Base-by-base conservation (phyloP, 208 protist species). In the Crithidia sp. region DNA sequence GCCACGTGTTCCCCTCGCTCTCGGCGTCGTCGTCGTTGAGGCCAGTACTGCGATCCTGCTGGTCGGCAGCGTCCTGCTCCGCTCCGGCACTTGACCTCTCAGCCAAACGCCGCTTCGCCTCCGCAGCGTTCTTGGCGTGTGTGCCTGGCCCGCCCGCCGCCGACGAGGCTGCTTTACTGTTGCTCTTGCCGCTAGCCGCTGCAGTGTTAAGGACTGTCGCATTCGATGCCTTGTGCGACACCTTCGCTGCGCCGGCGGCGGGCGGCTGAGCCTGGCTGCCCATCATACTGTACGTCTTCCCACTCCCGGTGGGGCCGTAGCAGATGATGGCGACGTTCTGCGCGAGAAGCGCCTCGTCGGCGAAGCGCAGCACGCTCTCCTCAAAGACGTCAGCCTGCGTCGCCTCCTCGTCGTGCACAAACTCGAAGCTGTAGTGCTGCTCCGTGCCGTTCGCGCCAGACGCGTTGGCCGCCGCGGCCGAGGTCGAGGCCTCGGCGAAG, bases 201-300 rank as follows among this genome's bases (percentile, higher is more conserved):
- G 36, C 28, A 28, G 60, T 45, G 6, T 19, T 28, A 37, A 14
- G 16, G n/a, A 39, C 16, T 13, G 39, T 37, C 39, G 50, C 39
- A 7, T 4, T 45, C 10, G 16, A 9, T 40, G 63, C 36, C 52
- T 45, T 58, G 47, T n/a, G 12, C 6, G 40, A 7, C 5, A 14
- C 12, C 45, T 66, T 63, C 16, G 28, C 72, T 10, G 39, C 41
- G 39, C n/a, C 43, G 9, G 66, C 13, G 7, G 67, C 40, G 13
- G 10, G 13, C 13, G 66, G 40, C 41, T 61, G 52, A 9, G 47
- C 53, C 45, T 76, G 74, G 52, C 79, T 79, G 44, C 92, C 92
- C 84, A 96, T 96, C 88, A 96, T 94, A 76, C 88, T 96, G 76
- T 91, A 91, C 44, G 92, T 96, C 82, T 96, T 96, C 37, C 92